Base-by-base conservation (phyloP, 768 basidiomycete species). In the Boletus rufocinnamomeus region DNA sequence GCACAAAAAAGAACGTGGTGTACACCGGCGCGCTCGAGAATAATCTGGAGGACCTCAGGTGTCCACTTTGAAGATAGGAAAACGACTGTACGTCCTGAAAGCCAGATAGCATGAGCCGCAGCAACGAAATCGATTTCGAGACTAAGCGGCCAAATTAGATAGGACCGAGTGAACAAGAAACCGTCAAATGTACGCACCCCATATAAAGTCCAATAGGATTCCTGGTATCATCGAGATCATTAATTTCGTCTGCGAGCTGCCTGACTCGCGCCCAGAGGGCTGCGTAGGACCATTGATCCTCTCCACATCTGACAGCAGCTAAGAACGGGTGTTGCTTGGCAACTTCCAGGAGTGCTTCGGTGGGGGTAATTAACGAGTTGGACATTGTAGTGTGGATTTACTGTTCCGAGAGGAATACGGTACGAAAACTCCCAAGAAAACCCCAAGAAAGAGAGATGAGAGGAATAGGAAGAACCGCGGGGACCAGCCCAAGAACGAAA, bases 341-440 rank as follows among this genome's bases (percentile, higher is more conserved):
- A 35, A 69, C 70, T 65, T 71, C 63, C 52, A 71, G 69, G 56
- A 71, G 70, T 30, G 63, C 70, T 50, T 71, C 69, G 28, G 69
- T 69, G 38, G 69, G 67, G 43, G 69, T 71, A 49, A 71, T 52
- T 37, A 62, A 55, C 23, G 61, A 58, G 45, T 19, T 55, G 6
- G 57, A 50, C 67, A 62, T 66, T 37, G 14, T 23, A 25, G 25
- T 23, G 44, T 23, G 34, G 16, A 23, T 38, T 67, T 32, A 64
- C 17, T 16, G 11, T 13, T 13, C 17, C 17, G n/a, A 40, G 62
- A 63, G 4, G 46, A 58, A 38, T 14, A 46, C 11, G 17, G 25
- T 9, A 32, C n/a, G 11, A 50, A 44, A 38, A 52, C 34, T 14
- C 5, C 28, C 16, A 10, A 48, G 23, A 35, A 40, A 30, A 41